A percentile compares a stretch with the other conserved stretches of the same genome.
These are phyloP conservation scores for Globisporangium rhizosaccharum DNA, from an alignment of 352 stramenopile genomes.

Conservation along the genomic window DNA sequence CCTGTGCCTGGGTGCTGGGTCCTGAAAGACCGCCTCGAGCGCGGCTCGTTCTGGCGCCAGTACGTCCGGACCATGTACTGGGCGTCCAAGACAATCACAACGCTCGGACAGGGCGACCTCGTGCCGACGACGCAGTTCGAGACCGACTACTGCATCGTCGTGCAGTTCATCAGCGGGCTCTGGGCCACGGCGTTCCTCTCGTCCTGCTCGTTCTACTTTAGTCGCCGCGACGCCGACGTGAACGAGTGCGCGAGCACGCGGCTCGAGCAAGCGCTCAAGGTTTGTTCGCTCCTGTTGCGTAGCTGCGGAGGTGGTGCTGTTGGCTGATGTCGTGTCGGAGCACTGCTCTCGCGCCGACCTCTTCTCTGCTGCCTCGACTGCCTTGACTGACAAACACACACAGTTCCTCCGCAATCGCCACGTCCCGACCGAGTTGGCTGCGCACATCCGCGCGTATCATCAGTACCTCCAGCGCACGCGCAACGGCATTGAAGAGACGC, in stretches of 20 bases:
- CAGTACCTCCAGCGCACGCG: constrained; percentile 22
- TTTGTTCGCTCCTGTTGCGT: neutral
- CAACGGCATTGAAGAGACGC: constrained; percentile 19
- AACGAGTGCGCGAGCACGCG: constrained; percentile 15
- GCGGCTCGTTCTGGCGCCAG: constrained; percentile 11
- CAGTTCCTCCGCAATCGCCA: constrained; percentile 16
- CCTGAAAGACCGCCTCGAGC: constrained; percentile 19
- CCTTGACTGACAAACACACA: neutral
- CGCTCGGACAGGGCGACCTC: constrained; percentile 20
- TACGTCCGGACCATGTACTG: constrained; percentile 25
- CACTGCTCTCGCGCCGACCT: too few relatives aligned
- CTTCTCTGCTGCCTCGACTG: neutral
- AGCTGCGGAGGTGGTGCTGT: too few relatives aligned
- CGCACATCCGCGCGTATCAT: constrained; percentile 15
- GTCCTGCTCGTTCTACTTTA: constrained; percentile 25
- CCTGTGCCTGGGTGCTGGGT: constrained; percentile 19
- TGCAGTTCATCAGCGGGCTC: constrained; percentile 20
- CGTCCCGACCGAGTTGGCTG: constrained; percentile 11
- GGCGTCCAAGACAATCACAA: constrained; percentile 23
- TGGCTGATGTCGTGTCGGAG: too few relatives aligned
- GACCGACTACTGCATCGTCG: constrained; percentile 19
- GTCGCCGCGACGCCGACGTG: constrained; percentile 12
- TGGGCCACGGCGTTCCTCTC: constrained; percentile 21
- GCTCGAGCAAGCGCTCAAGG: constrained; percentile 17
- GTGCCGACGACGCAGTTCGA: constrained; percentile 15